Evolutionary conservation across 768 basidiomycete genomes (phyloP).

Genomic region (Suillus spraguei): DNA sequence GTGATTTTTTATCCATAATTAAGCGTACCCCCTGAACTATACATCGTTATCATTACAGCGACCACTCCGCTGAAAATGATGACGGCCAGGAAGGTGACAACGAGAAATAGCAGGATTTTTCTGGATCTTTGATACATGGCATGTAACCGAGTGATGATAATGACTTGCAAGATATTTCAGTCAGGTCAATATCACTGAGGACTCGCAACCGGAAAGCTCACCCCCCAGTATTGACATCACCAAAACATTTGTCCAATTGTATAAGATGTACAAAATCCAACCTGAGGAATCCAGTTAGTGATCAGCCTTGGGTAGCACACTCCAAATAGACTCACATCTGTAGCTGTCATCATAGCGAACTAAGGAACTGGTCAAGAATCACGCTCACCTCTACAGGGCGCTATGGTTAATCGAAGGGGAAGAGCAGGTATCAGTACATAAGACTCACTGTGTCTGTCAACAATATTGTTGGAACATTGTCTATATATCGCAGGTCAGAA

Average conservation of each 20-base stretch:
- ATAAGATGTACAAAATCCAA: neutral
- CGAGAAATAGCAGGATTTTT: neutral
- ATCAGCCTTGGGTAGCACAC: too few species aligned
- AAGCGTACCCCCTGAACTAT: neutral
- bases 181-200: neutral
- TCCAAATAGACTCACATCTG: neutral
- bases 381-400: neutral
- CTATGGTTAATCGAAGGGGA: neutral
- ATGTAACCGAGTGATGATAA: neutral
- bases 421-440: neutral
- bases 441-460: neutral
- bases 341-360: neutral
- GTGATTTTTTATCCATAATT: neutral
- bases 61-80: neutral
- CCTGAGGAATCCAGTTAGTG: neutral
- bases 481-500: neutral
- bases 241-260: neutral
- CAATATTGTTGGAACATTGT: neutral
- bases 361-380: neutral
- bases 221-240: neutral
- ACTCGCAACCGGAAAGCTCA: neutral
- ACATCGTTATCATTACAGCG: neutral
- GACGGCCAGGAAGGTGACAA: neutral
- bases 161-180: neutral
- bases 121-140: neutral